Base-by-base conservation (phyloP, 805 yeast genomes). In the Zygotorulaspora chibaensis region DNA sequence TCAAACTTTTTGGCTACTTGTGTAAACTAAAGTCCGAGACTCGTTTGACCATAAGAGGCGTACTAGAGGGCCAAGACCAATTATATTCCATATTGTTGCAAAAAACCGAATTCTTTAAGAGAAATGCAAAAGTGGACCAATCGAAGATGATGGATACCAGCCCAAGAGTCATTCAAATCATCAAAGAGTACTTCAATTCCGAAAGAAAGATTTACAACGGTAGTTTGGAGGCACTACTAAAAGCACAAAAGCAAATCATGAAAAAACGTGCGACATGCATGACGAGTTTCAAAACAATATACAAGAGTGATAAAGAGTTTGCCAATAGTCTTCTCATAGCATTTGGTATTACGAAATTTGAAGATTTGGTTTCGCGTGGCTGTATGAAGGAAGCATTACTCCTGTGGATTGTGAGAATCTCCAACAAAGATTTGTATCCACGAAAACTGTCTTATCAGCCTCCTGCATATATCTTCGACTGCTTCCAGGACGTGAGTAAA, bases 371-470 rank as follows among this genome's bases (percentile, higher is more conserved):
- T 2, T 65, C 66, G 7, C 68, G 76, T 35, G 69, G 73, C 35
- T 70, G 79, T 38, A 65, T 79, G 46, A 82, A 81, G 45, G 84
- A 81, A 53, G 75, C 76, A 2, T 67, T 85, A 62, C 61, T 82
- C 16, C 62, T 85, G 33, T 85, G 83, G 79, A 67, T 84, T 20
- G 76, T 84, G 29, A 71, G 88, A 54, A 74, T 78, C 46, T 67
- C 71, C 46, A 83, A 81, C 58, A 68, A 67, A 25, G 61, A 61
- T 15, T 57, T 58, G 8, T 74, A 69, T 30, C 27, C 48, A 1
- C 58, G 59, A 16, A 62, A 66, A 30, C 62, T 59, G 33, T 47
- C 51, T 2, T 44, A 43, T 25, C 42, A 43, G 0, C 63, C 77
- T 13, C 85, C 87, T 0, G 67, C 69, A 2, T 83, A 84, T 73